Conservation (phyloP, 805 yeast genomes). For the Yarrowia osloensis region DNA sequence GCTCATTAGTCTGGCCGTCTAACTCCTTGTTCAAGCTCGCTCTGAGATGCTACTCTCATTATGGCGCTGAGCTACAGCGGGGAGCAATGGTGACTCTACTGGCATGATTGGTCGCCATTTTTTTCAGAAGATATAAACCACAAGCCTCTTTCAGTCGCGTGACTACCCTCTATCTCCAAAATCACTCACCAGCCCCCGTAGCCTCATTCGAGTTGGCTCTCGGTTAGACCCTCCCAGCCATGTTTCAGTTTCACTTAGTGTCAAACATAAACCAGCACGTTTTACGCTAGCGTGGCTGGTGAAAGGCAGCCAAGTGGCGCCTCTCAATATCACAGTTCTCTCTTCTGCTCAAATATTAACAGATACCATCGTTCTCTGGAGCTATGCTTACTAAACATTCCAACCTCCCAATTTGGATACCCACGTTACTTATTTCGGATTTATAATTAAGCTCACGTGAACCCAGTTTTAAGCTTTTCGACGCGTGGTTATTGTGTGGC, state of each 20-base stretch:
- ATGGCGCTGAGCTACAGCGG: too few species aligned
- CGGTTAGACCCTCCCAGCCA: background rate
- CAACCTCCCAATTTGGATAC: background rate
- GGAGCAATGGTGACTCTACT: too few species aligned
- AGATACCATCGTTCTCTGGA: too few species aligned
- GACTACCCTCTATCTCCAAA: background rate
- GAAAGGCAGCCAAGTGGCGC: too few species aligned
- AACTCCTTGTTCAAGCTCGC: too few species aligned
- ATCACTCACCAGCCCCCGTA: slow-evolving; percentile 1
- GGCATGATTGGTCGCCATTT: too few species aligned
- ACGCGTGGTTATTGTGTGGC: slow-evolving; percentile 8
- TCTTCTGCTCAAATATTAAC: too few species aligned
- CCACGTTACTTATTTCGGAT: background rate
- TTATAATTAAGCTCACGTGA: background rate
- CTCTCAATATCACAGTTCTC: too few species aligned
- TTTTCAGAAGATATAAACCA: too few species aligned
- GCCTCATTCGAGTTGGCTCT: background rate
- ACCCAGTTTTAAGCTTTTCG: background rate
- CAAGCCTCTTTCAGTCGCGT: background rate
- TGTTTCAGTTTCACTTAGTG: background rate
- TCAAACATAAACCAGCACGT: background rate
- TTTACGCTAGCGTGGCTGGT: background rate
- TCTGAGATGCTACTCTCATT: too few species aligned
- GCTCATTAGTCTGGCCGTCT: too few species aligned
- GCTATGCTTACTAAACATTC: background rate